Evolutionary conservation across 345 rosid species (phyloP).

Genomic region (Camelina laxa): DNA sequence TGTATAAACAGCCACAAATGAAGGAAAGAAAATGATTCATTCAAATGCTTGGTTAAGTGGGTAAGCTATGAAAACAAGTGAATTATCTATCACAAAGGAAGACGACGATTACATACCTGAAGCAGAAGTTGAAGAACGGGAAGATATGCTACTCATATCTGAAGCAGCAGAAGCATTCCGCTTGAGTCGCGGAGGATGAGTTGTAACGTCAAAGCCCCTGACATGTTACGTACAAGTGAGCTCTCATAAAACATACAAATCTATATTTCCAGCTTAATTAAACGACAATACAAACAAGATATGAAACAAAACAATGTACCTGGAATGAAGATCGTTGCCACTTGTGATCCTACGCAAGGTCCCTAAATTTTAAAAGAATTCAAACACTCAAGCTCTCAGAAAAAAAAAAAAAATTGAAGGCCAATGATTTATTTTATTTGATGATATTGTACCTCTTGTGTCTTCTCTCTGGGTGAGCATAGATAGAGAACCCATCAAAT

Average conservation of each 20-base stretch:
- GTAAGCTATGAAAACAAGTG: too few relatives aligned
- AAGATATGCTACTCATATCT: slow-evolving; percentile 68
- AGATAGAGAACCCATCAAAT: slow-evolving; percentile 72
- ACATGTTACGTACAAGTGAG: background rate
- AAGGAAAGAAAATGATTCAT: background rate
- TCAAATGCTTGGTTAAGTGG: background rate
- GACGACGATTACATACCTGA: slow-evolving; percentile 50
- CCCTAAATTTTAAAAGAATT: slow-evolving; percentile 48
- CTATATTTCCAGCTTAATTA: background rate
- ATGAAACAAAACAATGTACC: slow-evolving; percentile 50
- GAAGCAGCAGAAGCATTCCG: slow-evolving; percentile 79
- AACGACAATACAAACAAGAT: background rate
- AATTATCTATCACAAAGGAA: too few relatives aligned
- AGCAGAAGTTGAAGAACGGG: slow-evolving; percentile 47
- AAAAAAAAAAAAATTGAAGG: background rate
- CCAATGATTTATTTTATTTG: background rate
- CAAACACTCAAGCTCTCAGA: background rate
- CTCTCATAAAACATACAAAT: background rate
- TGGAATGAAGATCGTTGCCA: slow-evolving; percentile 59
- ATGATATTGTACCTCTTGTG: slow-evolving; percentile 51
- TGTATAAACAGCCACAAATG: slow-evolving; percentile 25
- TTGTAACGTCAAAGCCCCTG: slow-evolving; percentile 64
- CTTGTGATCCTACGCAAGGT: slow-evolving; percentile 59
- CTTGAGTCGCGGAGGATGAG: slow-evolving; percentile 55
- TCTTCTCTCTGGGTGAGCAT: slow-evolving; percentile 60